Conservation (phyloP, 306 rosid species). For the Alnus glutinosa region DNA sequence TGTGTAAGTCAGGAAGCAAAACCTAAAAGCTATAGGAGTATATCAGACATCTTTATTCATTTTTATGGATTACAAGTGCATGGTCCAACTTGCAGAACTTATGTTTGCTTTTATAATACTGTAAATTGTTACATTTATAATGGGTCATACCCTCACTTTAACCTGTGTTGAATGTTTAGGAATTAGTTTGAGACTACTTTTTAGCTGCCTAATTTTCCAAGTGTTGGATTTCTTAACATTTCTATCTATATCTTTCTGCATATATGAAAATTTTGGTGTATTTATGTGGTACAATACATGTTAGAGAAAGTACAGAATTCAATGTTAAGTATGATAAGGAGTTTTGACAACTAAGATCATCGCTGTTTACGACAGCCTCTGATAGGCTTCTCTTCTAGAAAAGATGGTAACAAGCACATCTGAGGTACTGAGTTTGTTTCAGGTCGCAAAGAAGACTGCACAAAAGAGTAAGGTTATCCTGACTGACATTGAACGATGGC, state of each 20-base stretch:
- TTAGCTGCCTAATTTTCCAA: neutral
- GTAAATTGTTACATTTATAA: neutral
- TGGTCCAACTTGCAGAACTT: neutral
- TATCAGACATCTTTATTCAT: neutral
- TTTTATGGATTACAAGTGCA: neutral
- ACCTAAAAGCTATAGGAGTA: neutral
- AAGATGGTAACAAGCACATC: neutral
- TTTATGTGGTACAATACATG: neutral
- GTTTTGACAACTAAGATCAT: neutral
- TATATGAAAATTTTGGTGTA: neutral
- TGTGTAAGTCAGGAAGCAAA: neutral
- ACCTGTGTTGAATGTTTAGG: neutral
- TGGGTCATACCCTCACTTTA: neutral
- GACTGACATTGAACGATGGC: slow-evolving; percentile 98
- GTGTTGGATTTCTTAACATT: neutral
- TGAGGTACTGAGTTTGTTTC: slow-evolving; percentile 28
- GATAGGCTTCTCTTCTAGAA: neutral
- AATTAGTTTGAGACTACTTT: neutral
- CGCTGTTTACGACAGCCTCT: neutral
- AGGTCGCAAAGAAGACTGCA: slow-evolving; percentile 97
- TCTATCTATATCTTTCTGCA: neutral
- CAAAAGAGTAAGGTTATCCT: slow-evolving; percentile 78
- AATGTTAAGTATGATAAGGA: neutral
- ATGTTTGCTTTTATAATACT: neutral
- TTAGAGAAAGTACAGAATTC: too few species aligned